A percentile compares a stretch with the other conserved stretches of the same genome.
phyloP scores from a whole-genome alignment of 306 rosid genomes.

The Herpetospermum pedunculosum region DNA sequence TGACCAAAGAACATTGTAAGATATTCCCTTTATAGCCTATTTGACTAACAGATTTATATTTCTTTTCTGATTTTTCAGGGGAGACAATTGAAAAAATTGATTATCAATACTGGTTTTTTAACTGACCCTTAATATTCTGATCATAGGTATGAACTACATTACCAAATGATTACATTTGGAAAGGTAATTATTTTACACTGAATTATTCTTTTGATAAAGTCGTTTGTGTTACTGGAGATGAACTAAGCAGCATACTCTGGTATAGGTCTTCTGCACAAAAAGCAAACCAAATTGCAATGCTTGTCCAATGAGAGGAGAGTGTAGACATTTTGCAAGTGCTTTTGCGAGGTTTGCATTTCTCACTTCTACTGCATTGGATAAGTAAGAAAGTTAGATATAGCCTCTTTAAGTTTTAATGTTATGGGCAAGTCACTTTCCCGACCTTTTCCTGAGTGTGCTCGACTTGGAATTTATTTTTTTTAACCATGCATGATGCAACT shows the following conservation, averaged over 20 bases:
- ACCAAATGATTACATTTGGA: slow-evolving; percentile 73
- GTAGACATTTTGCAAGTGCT: slow-evolving; percentile 44
- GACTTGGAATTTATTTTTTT: not conserved
- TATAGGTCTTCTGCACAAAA: slow-evolving; percentile 64
- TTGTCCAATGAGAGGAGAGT: slow-evolving; percentile 51
- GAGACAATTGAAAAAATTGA: not conserved
- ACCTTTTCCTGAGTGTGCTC: not conserved
- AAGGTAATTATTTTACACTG: slow-evolving; percentile 25
- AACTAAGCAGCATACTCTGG: not conserved
- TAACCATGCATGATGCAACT: not conserved
- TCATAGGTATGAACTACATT: slow-evolving; percentile 61
- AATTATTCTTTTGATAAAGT: not conserved
- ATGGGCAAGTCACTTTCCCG: not conserved
- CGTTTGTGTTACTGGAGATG: not conserved
- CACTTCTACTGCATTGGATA: not conserved
- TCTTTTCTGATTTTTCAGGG: not conserved
- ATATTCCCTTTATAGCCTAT: not conserved
- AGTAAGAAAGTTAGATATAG: not conserved
- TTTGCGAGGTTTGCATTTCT: slow-evolving; percentile 34
- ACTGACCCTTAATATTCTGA: not conserved
- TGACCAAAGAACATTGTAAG: slow-evolving; percentile 37
- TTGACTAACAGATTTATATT: not conserved
- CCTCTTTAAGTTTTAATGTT: not conserved
- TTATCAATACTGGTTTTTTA: not conserved
- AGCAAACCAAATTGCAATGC: slow-evolving; percentile 47